phyloP scores from a whole-genome alignment of 805 yeast species.

The Schwanniomyces sp. region DNA sequence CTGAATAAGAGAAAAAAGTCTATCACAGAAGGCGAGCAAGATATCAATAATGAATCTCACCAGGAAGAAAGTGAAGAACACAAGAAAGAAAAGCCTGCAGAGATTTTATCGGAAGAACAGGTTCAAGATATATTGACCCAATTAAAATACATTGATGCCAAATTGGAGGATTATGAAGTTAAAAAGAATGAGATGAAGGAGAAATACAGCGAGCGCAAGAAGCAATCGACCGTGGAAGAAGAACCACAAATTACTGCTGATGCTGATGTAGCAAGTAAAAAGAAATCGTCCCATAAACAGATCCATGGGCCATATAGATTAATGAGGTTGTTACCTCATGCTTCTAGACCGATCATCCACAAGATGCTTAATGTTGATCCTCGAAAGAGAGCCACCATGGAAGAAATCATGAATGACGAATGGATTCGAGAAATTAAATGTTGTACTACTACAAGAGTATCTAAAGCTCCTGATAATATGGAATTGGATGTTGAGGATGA shows the following conservation, averaged over 20 bases:
- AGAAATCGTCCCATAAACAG: constrained; percentile 47
- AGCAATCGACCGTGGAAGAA: constrained; percentile 6
- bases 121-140: constrained; percentile 30
- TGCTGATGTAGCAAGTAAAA: constrained; percentile 22
- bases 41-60: neutral
- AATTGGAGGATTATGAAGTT: constrained; percentile 36
- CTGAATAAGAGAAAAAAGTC: constrained; percentile 43
- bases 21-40: constrained; percentile 6
- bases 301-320: constrained; percentile 83
- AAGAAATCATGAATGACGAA: constrained; percentile 64
- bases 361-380: constrained; percentile 66
- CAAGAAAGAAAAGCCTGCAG: constrained; percentile 18
- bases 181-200: constrained; percentile 35
- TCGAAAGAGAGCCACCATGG: constrained; percentile 59
- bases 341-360: constrained; percentile 73
- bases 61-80: constrained; percentile 13
- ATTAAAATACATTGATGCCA: constrained; percentile 35
- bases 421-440: constrained; percentile 66
- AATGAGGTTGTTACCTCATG: constrained; percentile 80
- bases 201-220: constrained; percentile 22
- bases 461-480: constrained; percentile 16
- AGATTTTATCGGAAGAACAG: constrained; percentile 32
- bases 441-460: constrained; percentile 49
- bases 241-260: constrained; percentile 5
- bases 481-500: constrained; percentile 34